Evolutionary conservation across 2,329 filamentous ascomycete species (phyloP).

Genomic region (Chalaropsis ovoidea): DNA sequence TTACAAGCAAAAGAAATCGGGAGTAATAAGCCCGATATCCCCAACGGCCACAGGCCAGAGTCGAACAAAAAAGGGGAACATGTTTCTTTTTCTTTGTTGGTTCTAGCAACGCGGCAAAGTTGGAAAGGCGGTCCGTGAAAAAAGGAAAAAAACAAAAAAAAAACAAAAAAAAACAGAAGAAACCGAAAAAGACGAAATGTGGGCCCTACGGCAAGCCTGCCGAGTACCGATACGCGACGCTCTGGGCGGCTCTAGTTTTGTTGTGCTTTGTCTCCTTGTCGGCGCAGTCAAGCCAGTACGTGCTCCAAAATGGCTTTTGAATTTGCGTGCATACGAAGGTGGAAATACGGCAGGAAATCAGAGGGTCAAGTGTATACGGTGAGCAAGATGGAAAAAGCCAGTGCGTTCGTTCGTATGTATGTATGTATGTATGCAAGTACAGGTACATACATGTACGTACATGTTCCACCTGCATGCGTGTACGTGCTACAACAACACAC

Average conservation of each 20-base stretch:
- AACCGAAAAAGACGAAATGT: too few species aligned
- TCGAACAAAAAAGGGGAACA: not conserved
- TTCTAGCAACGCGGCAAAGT: not conserved
- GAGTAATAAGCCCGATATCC: not conserved
- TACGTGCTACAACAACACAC: not conserved
- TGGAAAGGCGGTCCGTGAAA: not conserved
- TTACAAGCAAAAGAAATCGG: too few species aligned
- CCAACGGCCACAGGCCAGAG: not conserved
- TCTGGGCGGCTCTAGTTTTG: slow-evolving; percentile 5
- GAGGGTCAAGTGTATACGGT: not conserved
- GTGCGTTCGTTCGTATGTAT: not conserved
- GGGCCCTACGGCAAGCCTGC: not conserved
- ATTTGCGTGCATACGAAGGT: too few species aligned
- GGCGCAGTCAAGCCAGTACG: not conserved
- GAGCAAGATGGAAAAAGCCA: not conserved
- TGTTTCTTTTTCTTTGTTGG: not conserved
- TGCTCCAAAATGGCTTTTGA: too few species aligned
- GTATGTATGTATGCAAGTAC: not conserved
- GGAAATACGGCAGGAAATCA: not conserved
- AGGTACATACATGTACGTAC: not conserved
- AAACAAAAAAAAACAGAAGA: not conserved
- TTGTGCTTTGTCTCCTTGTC: not conserved
- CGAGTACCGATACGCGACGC: slow-evolving; percentile 10
- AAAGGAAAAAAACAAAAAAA: not conserved
- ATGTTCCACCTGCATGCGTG: not conserved